These are phyloP conservation scores for Debaryomyces robertsiae DNA, from an alignment of 1,139 yeast species.

Conservation along the genomic window DNA sequence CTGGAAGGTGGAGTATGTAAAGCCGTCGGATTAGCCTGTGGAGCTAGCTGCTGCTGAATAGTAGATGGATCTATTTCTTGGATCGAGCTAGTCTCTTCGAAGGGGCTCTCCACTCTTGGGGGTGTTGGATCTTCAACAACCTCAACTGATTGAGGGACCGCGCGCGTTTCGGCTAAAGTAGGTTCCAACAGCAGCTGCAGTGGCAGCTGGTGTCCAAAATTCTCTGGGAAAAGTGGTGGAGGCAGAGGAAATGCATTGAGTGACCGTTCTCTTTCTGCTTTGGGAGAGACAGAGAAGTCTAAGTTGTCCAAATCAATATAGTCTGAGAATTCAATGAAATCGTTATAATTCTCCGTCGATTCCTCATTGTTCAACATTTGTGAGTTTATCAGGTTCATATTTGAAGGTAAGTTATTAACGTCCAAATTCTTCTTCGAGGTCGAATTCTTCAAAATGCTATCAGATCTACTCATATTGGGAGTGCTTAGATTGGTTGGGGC, in stretches of 20 bases:
- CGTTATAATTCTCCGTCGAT: constrained; percentile 24
- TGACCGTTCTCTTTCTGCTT: constrained; percentile 5
- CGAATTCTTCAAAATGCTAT: constrained; percentile 52
- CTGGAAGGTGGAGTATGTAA: constrained; percentile 14
- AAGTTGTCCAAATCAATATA: constrained; percentile 61
- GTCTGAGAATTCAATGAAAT: constrained; percentile 62
- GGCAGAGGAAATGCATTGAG: constrained; percentile 5
- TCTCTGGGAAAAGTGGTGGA: neutral
- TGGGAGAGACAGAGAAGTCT: constrained; percentile 31
- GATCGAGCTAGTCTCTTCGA: constrained; percentile 3
- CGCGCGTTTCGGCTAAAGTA: neutral
- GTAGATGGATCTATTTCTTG: constrained; percentile 2
- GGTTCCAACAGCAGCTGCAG: neutral
- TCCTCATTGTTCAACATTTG: constrained; percentile 11
- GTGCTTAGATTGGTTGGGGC: constrained; percentile 17
- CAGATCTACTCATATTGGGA: constrained; percentile 31
- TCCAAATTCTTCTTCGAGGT: constrained; percentile 12
- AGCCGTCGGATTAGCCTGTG: neutral
- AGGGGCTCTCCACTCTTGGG: neutral
- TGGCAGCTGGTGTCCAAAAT: neutral
- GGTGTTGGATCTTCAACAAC: neutral
- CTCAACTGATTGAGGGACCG: neutral
- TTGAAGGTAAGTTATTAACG: constrained; percentile 17
- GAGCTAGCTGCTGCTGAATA: neutral
- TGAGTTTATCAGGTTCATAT: constrained; percentile 20